Conservation (phyloP, 73 alveolate species). For the Paramecium bursaria region DNA sequence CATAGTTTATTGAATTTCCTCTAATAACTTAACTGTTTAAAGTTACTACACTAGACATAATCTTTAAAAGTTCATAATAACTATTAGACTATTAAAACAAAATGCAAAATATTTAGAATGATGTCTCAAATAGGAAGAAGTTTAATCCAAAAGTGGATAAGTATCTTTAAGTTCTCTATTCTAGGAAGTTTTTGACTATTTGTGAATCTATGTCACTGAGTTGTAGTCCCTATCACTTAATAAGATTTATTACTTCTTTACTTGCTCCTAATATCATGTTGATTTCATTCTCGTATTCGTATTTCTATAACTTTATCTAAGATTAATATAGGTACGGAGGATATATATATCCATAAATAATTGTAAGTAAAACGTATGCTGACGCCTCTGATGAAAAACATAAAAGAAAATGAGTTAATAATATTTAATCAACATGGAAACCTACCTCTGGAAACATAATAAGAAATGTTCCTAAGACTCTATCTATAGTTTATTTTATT, state of each 20-base stretch:
- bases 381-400: constrained; percentile 47
- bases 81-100: too few species aligned
- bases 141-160: constrained; percentile 1
- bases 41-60: too few species aligned
- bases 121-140: constrained; percentile 52
- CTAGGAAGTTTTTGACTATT: constrained; percentile 22
- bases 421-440: constrained; percentile 15
- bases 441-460: constrained; percentile 43
- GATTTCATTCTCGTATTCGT: constrained; percentile 19
- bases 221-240: too few species aligned
- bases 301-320: not conserved
- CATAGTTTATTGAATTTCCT: too few species aligned
- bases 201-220: constrained; percentile 10
- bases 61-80: too few species aligned
- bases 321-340: not conserved
- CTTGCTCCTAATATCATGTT: constrained; percentile 6
- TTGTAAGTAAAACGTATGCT: not conserved
- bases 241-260: not conserved
- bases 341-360: not conserved
- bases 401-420: constrained; percentile 7
- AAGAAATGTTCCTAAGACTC: constrained; percentile 55
- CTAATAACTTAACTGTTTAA: too few species aligned
- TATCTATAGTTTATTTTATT: not conserved
- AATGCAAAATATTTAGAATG: too few species aligned
- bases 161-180: constrained; percentile 11